Base-by-base conservation (phyloP, 192 early-diverging fungal species). In the Gonapodya sp. region DNA sequence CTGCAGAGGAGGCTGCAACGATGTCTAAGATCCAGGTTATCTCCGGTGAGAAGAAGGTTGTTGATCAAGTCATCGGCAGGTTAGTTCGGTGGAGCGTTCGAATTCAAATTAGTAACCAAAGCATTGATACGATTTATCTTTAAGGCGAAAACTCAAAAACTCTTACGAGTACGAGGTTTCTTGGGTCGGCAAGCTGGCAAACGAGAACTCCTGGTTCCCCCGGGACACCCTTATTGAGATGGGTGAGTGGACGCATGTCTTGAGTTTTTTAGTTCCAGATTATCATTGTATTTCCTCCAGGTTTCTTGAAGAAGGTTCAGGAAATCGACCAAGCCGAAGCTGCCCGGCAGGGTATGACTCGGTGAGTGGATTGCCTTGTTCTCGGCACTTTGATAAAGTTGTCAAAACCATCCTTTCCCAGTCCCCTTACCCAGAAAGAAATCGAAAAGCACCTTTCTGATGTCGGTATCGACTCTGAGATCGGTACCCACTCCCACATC, bases 81-180 rank as follows among this genome's bases (percentile, higher is more conserved):
- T 64, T 24, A 64, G 46, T 64, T 64, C 24, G 8, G 46, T 24
- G 24, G 46, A 64, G 8, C 8, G 24, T 64, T 64, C 24, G 8
- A 64, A 8, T 24, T n/a, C n/a, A n/a, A n/a, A n/a, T n/a, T n/a
- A n/a, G n/a, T n/a, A n/a, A n/a, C n/a, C n/a, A n/a, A n/a, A n/a
- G n/a, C n/a, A n/a, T n/a, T n/a, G n/a, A n/a, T n/a, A n/a, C n/a
- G 46, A 8, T 24, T 24, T 64, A 64, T 64, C 46, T 64, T 64
- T 8, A 24, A 91, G 94, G 81, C 89, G 92, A 81, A 94, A 95
- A 86, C 85, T 91, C 31, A 94, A 93, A 83, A 91, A 90, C 75
- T 92, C 92, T 37, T 94, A 90, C 87, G 92, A 95, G 84, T 95
- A 95, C 81, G 94, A 95, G 85, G 85, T 94, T 83, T 93, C 93